Evolutionary conservation across 306 rosid species (phyloP).

Genomic region (Mimosa pudica): DNA sequence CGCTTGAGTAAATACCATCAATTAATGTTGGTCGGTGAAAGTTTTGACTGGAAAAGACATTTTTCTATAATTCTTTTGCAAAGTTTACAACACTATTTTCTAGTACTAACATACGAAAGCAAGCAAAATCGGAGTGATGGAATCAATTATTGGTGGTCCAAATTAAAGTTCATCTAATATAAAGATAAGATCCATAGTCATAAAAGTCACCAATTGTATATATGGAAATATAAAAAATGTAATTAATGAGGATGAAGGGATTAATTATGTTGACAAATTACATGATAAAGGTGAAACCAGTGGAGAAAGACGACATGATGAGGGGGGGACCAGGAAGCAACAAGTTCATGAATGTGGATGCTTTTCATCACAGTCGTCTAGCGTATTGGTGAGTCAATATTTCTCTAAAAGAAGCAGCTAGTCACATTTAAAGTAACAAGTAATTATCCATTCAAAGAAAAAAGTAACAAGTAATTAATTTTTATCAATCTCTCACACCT

Average conservation of each 20-base stretch:
- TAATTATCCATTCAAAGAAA: neutral
- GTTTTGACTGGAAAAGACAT: constrained; percentile 1
- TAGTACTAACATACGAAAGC: neutral
- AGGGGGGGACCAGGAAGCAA: constrained; percentile 6
- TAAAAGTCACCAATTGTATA: too few relatives aligned
- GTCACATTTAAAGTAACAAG: neutral
- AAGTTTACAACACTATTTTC: neutral
- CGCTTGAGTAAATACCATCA: neutral
- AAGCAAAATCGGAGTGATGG: neutral
- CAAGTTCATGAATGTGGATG: constrained; percentile 21
- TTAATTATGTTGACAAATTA: neutral
- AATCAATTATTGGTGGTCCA: neutral
- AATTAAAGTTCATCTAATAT: neutral
- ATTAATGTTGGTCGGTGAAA: neutral
- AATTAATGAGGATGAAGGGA: neutral
- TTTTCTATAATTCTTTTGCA: neutral
- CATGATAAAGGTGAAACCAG: neutral
- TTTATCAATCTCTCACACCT: neutral
- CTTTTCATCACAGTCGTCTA: neutral
- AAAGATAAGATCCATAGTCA: too few relatives aligned
- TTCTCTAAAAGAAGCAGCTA: neutral
- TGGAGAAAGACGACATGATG: constrained; percentile 14
- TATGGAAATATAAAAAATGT: too few relatives aligned
- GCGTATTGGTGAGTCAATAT: neutral
- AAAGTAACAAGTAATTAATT: neutral